A percentile compares a stretch with the other conserved stretches of the same genome.
Conservation (phyloP, 345 rosid species). For the Lepidium africanum region DNA sequence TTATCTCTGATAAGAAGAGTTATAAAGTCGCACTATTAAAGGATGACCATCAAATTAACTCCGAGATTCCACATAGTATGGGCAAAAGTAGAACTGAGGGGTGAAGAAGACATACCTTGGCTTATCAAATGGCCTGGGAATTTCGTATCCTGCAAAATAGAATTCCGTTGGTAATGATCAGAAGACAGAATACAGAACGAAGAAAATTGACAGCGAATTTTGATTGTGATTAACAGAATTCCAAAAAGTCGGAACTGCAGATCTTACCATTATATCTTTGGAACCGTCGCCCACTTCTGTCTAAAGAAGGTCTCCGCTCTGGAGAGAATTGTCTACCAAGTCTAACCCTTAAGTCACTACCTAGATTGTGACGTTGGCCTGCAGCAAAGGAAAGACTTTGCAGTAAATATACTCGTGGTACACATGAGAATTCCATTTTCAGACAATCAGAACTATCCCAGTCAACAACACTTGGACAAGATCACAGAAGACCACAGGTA, state of each 20-base stretch:
- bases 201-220: background rate
- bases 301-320: constrained; percentile 44
- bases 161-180: background rate
- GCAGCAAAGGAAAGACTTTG: constrained; percentile 28
- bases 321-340: constrained; percentile 75
- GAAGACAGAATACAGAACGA: constrained; percentile 2
- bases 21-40: background rate
- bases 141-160: constrained; percentile 59
- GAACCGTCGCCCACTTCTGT: constrained; percentile 40
- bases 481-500: constrained; percentile 34
- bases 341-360: constrained; percentile 72
- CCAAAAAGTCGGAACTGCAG: constrained; percentile 9
- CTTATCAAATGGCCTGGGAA: constrained; percentile 46
- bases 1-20: constrained; percentile 33
- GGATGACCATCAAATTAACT: background rate
- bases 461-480: constrained; percentile 8
- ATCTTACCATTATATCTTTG: constrained; percentile 49
- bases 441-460: constrained; percentile 24
- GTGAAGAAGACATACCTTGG: constrained; percentile 36
- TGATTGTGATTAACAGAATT: background rate
- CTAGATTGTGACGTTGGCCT: constrained; percentile 58
- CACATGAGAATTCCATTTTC: constrained; percentile 8
- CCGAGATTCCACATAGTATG: background rate
- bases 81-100: background rate
- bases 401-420: constrained; percentile 21